A percentile compares a stretch with the other conserved stretches of the same genome.
phyloP scores from a whole-genome alignment of 148 eudicot genomes.

The Chenopodium album region DNA sequence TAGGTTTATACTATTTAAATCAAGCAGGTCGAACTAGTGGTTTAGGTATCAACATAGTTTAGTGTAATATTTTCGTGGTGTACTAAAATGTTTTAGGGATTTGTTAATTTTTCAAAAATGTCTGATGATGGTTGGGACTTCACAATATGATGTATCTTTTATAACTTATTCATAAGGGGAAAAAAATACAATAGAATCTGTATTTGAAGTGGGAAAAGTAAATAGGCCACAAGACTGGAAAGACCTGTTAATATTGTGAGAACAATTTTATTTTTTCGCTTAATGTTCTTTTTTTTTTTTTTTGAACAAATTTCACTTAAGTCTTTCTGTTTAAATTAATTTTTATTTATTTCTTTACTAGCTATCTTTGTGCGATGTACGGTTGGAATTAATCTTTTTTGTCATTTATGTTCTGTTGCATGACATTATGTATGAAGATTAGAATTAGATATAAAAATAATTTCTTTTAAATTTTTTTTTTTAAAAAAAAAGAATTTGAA shows the following conservation, averaged over 20 bases:
- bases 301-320: too few species aligned
- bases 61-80: conserved; percentile 4
- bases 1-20: not conserved
- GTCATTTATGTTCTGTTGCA: too few species aligned
- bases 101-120: conserved; percentile 3
- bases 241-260: not conserved
- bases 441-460: too few species aligned
- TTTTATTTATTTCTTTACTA: too few species aligned
- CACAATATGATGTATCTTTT: not conserved
- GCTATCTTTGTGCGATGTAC: too few species aligned
- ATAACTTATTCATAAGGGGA: not conserved
- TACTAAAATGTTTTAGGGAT: not conserved
- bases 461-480: too few species aligned
- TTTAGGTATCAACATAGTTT: conserved; percentile 15
- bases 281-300: too few species aligned
- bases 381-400: too few species aligned
- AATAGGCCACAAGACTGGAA: conserved; percentile 1
- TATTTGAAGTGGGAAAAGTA: not conserved
- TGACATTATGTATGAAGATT: too few species aligned
- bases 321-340: too few species aligned
- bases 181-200: not conserved
- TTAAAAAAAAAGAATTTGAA: too few species aligned
- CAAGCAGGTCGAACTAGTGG: not conserved
- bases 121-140: not conserved
- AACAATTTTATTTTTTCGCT: too few species aligned